Evolutionary conservation across 2,329 filamentous ascomycete species (phyloP).

Genomic region (Scopulariopsis brevicaulis): DNA sequence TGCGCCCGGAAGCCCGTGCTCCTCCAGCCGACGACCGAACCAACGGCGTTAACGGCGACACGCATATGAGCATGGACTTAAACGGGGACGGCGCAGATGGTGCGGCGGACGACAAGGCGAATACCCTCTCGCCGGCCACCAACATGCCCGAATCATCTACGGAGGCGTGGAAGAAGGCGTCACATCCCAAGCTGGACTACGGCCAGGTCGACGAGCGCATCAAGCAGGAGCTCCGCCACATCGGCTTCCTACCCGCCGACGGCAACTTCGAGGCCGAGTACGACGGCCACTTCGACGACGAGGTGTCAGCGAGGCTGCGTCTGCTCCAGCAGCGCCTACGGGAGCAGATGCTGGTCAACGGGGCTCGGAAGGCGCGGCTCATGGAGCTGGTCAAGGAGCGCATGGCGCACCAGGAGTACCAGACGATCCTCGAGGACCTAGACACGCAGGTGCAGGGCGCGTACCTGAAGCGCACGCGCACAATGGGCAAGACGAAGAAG

Average conservation of each 20-base stretch:
- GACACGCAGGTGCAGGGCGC: constrained; percentile 91
- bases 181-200: constrained; percentile 70
- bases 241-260: constrained; percentile 71
- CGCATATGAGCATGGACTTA: constrained; percentile 41
- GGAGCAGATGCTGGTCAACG: constrained; percentile 77
- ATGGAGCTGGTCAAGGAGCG: constrained; percentile 81
- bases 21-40: constrained; percentile 37
- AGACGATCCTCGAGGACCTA: constrained; percentile 91
- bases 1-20: constrained; percentile 63
- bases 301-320: constrained; percentile 81
- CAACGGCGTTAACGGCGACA: constrained; percentile 38
- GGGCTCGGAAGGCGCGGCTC: constrained; percentile 77
- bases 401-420: constrained; percentile 94
- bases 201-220: constrained; percentile 80
- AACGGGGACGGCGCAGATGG: constrained; percentile 36
- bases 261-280: constrained; percentile 56
- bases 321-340: constrained; percentile 74
- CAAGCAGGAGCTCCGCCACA: constrained; percentile 81
- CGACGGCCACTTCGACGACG: constrained; percentile 84
- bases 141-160: constrained; percentile 68
- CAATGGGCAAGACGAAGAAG: constrained; percentile 89
- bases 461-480: constrained; percentile 90
- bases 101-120: constrained; percentile 24
- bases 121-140: constrained; percentile 53
- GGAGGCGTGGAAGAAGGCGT: constrained; percentile 69